A percentile compares a stretch with the other conserved stretches of the same genome.
Evolutionary conservation across 116 monocot genomes (phyloP).

Genomic region (Trichopus zeylanicus): DNA sequence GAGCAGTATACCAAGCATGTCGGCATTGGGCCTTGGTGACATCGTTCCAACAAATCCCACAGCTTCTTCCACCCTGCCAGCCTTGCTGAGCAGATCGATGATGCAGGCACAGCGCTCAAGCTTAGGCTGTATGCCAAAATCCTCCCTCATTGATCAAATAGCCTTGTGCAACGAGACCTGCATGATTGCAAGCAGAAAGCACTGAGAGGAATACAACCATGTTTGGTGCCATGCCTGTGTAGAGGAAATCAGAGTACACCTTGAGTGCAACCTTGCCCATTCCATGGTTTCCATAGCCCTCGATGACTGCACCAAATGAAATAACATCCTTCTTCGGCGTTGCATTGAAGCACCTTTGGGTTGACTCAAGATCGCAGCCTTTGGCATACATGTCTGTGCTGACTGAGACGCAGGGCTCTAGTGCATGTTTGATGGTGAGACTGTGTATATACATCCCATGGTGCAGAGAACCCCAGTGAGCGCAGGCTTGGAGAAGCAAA

Average conservation of each 20-base stretch:
- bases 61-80: constrained; percentile 44
- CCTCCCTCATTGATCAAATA: constrained; percentile 43
- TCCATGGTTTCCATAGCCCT: constrained; percentile 46
- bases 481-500: constrained; percentile 50
- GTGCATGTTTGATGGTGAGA: constrained; percentile 24
- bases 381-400: constrained; percentile 74
- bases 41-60: constrained; percentile 17
- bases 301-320: constrained; percentile 45
- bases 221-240: constrained; percentile 36
- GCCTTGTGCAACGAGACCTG: constrained; percentile 50
- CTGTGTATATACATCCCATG: constrained; percentile 42
- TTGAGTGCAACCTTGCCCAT: constrained; percentile 32
- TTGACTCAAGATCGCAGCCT: constrained; percentile 39
- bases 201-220: constrained; percentile 44
- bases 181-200: constrained; percentile 63
- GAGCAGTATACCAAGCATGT: constrained; percentile 59
- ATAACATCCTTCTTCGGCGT: constrained; percentile 44
- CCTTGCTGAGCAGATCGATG: constrained; percentile 49
- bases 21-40: constrained; percentile 25
- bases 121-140: constrained; percentile 21
- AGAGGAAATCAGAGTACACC: constrained; percentile 27
- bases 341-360: constrained; percentile 33
- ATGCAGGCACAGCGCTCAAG: constrained; percentile 50
- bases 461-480: constrained; percentile 34
- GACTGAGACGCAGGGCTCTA: constrained; percentile 16